Percentiles rank a stretch among this genome's conserved stretches.
Conservation (phyloP, 257 asterid genomes). For the Nicotiana otophora region DNA sequence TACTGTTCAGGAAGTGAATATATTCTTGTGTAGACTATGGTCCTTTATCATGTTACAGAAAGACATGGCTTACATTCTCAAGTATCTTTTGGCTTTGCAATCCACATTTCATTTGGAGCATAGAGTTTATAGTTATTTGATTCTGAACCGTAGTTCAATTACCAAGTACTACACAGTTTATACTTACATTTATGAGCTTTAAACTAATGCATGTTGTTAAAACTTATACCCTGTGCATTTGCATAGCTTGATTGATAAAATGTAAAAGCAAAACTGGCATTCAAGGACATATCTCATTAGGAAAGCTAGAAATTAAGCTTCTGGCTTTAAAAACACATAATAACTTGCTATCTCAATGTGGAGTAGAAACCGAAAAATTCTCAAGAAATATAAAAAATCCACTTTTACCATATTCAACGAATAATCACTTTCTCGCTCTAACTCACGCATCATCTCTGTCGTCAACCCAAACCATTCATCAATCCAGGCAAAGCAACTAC, state of each 20-base stretch:
- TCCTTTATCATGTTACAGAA: background rate
- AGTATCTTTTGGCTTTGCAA: no score
- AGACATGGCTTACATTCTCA: background rate
- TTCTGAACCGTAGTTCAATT: no score
- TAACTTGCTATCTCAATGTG: background rate
- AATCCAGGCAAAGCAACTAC: conserved; percentile 72
- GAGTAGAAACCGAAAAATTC: background rate
- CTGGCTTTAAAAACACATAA: background rate
- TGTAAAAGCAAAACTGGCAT: no score
- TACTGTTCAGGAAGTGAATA: background rate
- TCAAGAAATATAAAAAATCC: background rate
- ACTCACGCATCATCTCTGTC: conserved; percentile 61
- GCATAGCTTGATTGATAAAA: no score
- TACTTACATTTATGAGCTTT: no score
- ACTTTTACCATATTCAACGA: conserved; percentile 55
- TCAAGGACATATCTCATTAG: no score
- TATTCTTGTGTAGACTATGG: background rate
- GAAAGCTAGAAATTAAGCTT: background rate
- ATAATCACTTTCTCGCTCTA: conserved; percentile 66
- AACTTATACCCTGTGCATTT: no score
- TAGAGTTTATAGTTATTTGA: no score
- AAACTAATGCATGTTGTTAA: no score
- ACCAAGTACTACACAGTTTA: no score
- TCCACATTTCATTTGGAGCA: no score
- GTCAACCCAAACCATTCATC: conserved; percentile 79